A percentile compares a stretch with the other conserved stretches of the same genome.
These are phyloP conservation scores for Lasiosphaeris hirsuta DNA, from an alignment of 495 filamentous ascomycete species.

Conservation along the genomic window DNA sequence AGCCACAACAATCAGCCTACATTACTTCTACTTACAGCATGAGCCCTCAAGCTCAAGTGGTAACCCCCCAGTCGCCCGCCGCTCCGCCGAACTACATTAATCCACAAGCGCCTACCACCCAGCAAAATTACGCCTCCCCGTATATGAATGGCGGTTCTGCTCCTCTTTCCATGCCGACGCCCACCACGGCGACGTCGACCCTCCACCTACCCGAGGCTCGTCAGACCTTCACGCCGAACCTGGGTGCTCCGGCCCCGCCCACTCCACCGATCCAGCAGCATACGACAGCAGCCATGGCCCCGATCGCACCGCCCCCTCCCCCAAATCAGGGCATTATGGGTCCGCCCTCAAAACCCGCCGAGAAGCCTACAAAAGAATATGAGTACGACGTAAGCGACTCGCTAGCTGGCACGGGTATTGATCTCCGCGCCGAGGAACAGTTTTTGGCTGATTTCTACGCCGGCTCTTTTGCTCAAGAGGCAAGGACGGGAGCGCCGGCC, in stretches of 20 bases:
- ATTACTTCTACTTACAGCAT: not conserved
- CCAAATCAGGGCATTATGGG: conserved; percentile 58
- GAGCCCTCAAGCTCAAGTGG: not conserved
- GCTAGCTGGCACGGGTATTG: conserved; percentile 72
- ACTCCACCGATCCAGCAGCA: conserved; percentile 31
- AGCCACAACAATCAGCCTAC: not conserved
- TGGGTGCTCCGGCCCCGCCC: conserved; percentile 11
- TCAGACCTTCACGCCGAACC: conserved; percentile 28
- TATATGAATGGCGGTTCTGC: conserved; percentile 22
- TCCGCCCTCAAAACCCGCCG: conserved; percentile 70
- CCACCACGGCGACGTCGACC: conserved; percentile 9
- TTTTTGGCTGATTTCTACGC: conserved; percentile 59
- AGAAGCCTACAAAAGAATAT: conserved; percentile 65
- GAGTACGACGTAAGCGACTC: conserved; percentile 70
- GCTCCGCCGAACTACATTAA: conserved; percentile 22
- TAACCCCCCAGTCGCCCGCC: conserved; percentile 7
- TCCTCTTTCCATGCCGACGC: conserved; percentile 12
- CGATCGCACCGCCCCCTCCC: conserved; percentile 22
- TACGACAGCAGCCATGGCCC: conserved; percentile 39
- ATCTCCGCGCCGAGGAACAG: conserved; percentile 79
- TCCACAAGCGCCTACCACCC: conserved; percentile 6
- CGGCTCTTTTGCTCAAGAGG: conserved; percentile 32
- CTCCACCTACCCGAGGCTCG: conserved; percentile 24
- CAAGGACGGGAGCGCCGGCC: conserved; percentile 45
- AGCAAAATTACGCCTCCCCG: conserved; percentile 11